phyloP scores from a whole-genome alignment of 768 basidiomycete species.

The Mrakia blollopis region DNA sequence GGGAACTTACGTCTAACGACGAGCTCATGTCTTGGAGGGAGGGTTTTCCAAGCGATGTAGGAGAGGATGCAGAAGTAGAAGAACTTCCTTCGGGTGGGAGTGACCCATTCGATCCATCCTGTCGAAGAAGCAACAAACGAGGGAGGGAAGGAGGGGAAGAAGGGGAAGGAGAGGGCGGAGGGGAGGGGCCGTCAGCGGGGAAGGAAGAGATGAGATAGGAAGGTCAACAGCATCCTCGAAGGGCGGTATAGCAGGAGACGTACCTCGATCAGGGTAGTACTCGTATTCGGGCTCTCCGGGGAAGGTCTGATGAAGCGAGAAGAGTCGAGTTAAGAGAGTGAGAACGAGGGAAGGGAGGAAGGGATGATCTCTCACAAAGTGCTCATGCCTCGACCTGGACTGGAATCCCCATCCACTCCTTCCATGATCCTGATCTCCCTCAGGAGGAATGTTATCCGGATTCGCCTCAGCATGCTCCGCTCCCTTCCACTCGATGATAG shows the following conservation, averaged over 20 bases:
- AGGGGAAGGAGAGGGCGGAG: neutral
- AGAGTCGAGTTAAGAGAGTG: neutral
- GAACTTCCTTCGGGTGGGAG: neutral
- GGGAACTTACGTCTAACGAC: neutral
- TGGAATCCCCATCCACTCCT: constrained; percentile 24
- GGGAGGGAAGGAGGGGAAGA: neutral
- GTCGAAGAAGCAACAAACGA: neutral
- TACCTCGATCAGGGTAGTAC: neutral
- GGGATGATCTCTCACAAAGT: neutral
- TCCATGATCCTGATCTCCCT: constrained; percentile 17
- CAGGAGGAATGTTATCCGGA: constrained; percentile 15
- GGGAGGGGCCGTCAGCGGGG: constrained; percentile 3
- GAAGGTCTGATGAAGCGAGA: neutral
- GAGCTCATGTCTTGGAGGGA: neutral
- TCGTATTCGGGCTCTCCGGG: neutral
- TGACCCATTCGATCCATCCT: neutral
- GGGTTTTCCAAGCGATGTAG: neutral
- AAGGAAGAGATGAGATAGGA: neutral
- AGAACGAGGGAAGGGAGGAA: neutral
- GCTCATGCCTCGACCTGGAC: constrained; percentile 3
- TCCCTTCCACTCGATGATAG: neutral
- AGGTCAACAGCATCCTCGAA: neutral
- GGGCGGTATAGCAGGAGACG: neutral
- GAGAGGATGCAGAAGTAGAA: neutral
- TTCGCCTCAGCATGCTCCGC: neutral